Evolutionary conservation across 2,329 filamentous ascomycete genomes (phyloP).

Genomic region (Allantophomopsis cytisporea): DNA sequence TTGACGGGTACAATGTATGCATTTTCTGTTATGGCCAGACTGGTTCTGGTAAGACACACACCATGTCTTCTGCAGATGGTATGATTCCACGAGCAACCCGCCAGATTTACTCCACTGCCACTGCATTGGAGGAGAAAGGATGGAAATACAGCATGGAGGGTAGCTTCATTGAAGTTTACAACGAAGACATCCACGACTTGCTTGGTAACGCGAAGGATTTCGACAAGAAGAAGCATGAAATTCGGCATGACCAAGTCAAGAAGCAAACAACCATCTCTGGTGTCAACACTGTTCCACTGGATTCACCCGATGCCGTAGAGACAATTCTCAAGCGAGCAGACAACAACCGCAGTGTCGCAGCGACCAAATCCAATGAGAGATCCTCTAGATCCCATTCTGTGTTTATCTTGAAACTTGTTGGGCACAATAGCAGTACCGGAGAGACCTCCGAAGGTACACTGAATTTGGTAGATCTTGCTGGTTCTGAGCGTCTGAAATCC

Average conservation of each 20-base stretch:
- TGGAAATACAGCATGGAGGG: constrained; percentile 94
- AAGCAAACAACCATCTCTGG: constrained; percentile 76
- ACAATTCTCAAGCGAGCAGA: constrained; percentile 67
- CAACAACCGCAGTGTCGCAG: constrained; percentile 80
- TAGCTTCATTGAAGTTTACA: constrained; percentile 95
- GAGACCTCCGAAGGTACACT: constrained; percentile 86
- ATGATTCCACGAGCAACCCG: constrained; percentile 92
- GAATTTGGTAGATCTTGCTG: constrained; percentile 90
- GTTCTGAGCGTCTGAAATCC: constrained; percentile 80
- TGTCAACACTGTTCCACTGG: constrained; percentile 61
- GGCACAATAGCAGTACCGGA: constrained; percentile 56
- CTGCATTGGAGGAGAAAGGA: constrained; percentile 72
- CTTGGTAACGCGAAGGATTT: constrained; percentile 59
- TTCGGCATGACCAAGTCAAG: constrained; percentile 70
- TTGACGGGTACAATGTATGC: constrained; percentile 97
- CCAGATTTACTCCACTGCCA: constrained; percentile 86
- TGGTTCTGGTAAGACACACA: constrained; percentile 90
- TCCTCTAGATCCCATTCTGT: constrained; percentile 92
- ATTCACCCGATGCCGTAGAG: constrained; percentile 70
- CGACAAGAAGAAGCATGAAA: constrained; percentile 75
- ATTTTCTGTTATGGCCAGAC: constrained; percentile 99
- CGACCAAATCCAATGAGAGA: constrained; percentile 93
- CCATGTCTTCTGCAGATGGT: constrained; percentile 82
- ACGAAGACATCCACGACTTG: constrained; percentile 89
- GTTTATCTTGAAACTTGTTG: constrained; percentile 73